Evolutionary conservation across 2,329 filamentous ascomycete species (phyloP).

Genomic region (Blumeria graminis): DNA sequence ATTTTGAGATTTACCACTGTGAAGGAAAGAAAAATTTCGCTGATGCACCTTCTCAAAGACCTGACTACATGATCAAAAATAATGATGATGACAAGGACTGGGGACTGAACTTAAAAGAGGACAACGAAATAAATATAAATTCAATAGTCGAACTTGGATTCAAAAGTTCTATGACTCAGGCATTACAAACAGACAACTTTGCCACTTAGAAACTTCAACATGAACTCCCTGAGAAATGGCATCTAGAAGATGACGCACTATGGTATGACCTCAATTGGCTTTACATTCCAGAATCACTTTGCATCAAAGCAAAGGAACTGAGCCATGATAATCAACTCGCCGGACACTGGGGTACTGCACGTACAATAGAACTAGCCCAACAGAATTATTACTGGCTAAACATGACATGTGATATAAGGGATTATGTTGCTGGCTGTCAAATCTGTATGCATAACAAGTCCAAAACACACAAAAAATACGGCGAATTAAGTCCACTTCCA

Average conservation of each 20-base stretch:
- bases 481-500: background rate
- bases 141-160: background rate
- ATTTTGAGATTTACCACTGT: constrained; percentile 1
- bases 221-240: background rate
- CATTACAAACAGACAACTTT: background rate
- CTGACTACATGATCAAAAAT: background rate
- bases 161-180: background rate
- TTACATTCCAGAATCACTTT: background rate
- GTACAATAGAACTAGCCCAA: background rate
- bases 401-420: background rate
- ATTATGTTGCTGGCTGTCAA: background rate
- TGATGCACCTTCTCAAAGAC: background rate
- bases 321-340: background rate
- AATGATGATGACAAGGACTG: background rate
- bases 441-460: background rate
- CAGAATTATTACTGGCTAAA: background rate
- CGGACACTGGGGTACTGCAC: background rate
- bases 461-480: background rate
- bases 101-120: background rate
- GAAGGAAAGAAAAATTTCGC: background rate
- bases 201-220: background rate
- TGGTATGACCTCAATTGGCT: background rate
- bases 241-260: background rate
- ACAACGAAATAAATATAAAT: background rate
- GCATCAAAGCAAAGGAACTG: background rate